Evolutionary conservation across 768 basidiomycete species (phyloP).

Genomic region (Tulasnella calospora): DNA sequence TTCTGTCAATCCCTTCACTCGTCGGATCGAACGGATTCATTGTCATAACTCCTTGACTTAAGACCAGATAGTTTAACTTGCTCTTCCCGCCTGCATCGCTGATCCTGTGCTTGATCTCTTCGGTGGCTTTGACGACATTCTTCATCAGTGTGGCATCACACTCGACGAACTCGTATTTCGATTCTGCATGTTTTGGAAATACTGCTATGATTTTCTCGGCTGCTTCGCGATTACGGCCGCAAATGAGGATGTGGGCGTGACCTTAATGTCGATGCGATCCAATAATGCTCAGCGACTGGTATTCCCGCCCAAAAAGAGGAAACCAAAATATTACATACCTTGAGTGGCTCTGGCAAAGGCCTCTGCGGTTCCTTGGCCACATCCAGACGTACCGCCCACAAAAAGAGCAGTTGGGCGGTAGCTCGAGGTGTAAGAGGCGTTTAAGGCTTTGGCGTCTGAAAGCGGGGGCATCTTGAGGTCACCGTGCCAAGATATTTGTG

Average conservation of each 20-base stretch:
- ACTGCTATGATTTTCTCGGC: conserved; percentile 30
- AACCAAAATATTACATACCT: background rate
- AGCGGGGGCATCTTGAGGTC: conserved; percentile 11
- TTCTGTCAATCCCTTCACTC: conserved; percentile 26
- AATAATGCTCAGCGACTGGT: background rate
- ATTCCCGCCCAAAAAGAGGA: background rate
- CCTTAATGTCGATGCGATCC: background rate
- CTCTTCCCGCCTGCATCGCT: background rate
- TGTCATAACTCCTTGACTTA: conserved; percentile 25
- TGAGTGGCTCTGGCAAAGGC: conserved; percentile 26
- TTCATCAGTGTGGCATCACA: conserved; percentile 34
- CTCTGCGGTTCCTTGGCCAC: conserved; percentile 26
- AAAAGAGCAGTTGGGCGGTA: conserved; percentile 28
- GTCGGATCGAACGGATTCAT: conserved; percentile 23
- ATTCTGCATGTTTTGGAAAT: conserved; percentile 23
- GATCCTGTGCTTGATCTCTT: conserved; percentile 3
- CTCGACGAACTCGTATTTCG: conserved; percentile 35
- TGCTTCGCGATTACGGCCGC: conserved; percentile 29
- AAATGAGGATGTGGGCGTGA: conserved; percentile 29
- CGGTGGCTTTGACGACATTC: conserved; percentile 22
- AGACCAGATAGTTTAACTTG: conserved; percentile 25
- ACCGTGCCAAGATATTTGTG: background rate
- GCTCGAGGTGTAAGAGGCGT: conserved; percentile 15
- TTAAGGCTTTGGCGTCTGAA: conserved; percentile 12
- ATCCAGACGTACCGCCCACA: conserved; percentile 28